Percentiles rank a stretch among this genome's conserved stretches.
Evolutionary conservation across 2,329 filamentous ascomycete species (phyloP).

Genomic region (Knoxdaviesia capensis): DNA sequence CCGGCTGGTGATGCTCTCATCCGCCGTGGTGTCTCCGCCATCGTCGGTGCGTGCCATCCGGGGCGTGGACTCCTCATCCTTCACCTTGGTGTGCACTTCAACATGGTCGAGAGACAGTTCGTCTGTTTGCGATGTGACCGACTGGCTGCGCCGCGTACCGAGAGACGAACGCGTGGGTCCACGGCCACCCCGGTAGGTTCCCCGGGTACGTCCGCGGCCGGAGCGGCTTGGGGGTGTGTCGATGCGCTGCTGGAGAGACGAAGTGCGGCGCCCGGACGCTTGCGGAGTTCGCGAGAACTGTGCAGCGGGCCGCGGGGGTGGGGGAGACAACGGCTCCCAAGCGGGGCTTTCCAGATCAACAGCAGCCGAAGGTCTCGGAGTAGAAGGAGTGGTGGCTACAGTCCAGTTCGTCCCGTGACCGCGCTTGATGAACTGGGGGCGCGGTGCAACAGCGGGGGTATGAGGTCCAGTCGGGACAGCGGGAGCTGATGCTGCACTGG

Average conservation of each 20-base stretch:
- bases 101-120: conserved; percentile 24
- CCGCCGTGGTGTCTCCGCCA: conserved; percentile 31
- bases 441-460: too few relatives aligned
- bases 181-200: too few relatives aligned
- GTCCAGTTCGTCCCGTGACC: conserved; percentile 38
- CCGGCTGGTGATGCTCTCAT: conserved; percentile 26
- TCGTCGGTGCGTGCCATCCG: conserved; percentile 25
- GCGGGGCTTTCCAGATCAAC: conserved; percentile 27
- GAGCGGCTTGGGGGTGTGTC: too few relatives aligned
- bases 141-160: conserved; percentile 21
- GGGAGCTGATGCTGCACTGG: too few relatives aligned
- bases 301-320: conserved; percentile 1
- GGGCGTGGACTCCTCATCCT: conserved; percentile 39
- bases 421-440: conserved; percentile 10
- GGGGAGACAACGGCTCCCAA: conserved; percentile 26
- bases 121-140: conserved; percentile 24
- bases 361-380: conserved; percentile 20
- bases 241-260: background rate
- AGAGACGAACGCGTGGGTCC: background rate
- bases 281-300: conserved; percentile 4
- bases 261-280: conserved; percentile 17
- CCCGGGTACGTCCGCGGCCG: too few relatives aligned
- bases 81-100: conserved; percentile 17
- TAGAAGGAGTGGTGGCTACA: conserved; percentile 34
- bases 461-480: too few relatives aligned